Evolutionary conservation across 768 basidiomycete species (phyloP), one percentile per base, ranked within the genome.

Genomic region (Kockovaella imperatae): DNA sequence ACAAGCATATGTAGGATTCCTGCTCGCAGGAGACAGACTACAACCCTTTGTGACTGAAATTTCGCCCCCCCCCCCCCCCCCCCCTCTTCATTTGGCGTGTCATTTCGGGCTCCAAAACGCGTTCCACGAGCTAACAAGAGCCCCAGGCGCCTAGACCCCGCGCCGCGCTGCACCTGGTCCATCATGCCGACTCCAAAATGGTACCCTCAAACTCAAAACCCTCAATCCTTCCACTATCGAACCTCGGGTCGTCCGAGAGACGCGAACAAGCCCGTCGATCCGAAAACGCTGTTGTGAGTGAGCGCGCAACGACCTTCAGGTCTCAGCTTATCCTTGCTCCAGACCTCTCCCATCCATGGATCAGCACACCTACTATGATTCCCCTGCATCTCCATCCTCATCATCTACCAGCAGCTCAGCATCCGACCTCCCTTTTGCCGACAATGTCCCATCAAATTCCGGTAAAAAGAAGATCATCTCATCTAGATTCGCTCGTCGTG

Each of bases 1-100:
- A 67, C 65, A 67, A 67, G 65, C 65, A 67, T 67, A 67, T 67
- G 53, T 62, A 67, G 62, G 65, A 67, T 50, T 62, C 52, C 50
- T 57, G 52, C n/a, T n/a, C n/a, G n/a, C n/a, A n/a, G 53, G 52
- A 61, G 54, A 54, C 44, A 59, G 65, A 67, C 65, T 67, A 54
- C 40, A 52, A 38, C 32, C 51, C 51, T 55, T 53, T 54, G 31
- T 28, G 13, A 7, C 49, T 53, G 64, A 61, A 67, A 24, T 18
- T 18, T 25, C 13, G 8, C 18, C 8, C 40, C 23, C 18, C 13
- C 18, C 28, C 40, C 7, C 24, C 20, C 40, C 40, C 42, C 28
- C 38, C 21, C 53, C 24, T 25, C 30, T n/a, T 38, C 13, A 6
- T 18, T 18, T n/a, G 35, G 3, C 5, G 8, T 6, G 24, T 20